Evolutionary conservation across 768 basidiomycete genomes (phyloP), one percentile per base, ranked within the genome.

Genomic region (Suillus subalutaceus): DNA sequence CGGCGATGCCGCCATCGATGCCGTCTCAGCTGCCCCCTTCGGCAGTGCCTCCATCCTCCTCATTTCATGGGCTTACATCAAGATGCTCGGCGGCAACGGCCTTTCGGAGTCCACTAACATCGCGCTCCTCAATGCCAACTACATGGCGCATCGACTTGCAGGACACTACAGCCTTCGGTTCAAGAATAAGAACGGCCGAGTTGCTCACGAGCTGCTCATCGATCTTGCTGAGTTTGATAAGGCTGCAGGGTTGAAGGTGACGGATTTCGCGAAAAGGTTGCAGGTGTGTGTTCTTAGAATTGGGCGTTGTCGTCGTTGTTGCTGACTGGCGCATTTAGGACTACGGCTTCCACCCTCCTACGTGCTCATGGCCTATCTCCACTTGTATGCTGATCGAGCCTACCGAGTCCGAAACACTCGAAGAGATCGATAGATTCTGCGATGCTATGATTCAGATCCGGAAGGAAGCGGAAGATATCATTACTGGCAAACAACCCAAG

Each of bases 21-120:
- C 97, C 7, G 91, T 99, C 56, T 88, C 97, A 10, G 93, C 93
- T 0, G 95, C 92, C 2, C 97, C 96, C 0, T 99, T 89, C 74
- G 97, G 97, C 55, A 96, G 94, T 69, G 93, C 97, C 3, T 96
- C 94, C 8, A 96, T 99, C 72, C 89, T 93, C 57, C 84, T 96
- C 67, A 98, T 99, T 72, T 98, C 96, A 0, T 99, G 97, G 96
- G 97, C 97, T 15, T 99, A 97, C 78, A 94, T 97, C 85, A 97
- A 93, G 82, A 99, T 99, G 97, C 87, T 99, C n/a, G 97, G 97
- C 35, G 97, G 96, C 9, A 81, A 87, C 64, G 97, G 97, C 8
- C 86, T 99, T 35, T 86, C 88, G 30, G 86, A 94, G 66, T 90
- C 95, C 0, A 92, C 96, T 3, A 92, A 91, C 71, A 80, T 93